Conservation (phyloP, 805 yeast species). For the Brettanomyces sp. region DNA sequence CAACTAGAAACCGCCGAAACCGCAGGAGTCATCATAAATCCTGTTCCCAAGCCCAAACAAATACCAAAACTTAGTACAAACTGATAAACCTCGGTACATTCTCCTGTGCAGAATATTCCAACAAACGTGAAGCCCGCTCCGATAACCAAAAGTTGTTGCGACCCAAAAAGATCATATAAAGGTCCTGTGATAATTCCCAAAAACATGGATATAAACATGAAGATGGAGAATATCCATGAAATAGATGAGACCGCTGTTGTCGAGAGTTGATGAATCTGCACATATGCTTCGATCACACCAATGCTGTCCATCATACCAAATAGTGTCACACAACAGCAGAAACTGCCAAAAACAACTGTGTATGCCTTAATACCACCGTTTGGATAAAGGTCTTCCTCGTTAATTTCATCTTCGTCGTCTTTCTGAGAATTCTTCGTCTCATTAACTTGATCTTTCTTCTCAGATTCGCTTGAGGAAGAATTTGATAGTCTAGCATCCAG, state of each 20-base stretch:
- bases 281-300: conserved; percentile 55
- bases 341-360: conserved; percentile 46
- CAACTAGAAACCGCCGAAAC: conserved; percentile 59
- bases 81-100: conserved; percentile 44
- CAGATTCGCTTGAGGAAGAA: too few species aligned
- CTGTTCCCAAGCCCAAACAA: conserved; percentile 50
- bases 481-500: too few species aligned
- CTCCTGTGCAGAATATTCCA: conserved; percentile 28
- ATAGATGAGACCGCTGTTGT: conserved; percentile 37
- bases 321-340: conserved; percentile 42
- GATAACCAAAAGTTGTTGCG: conserved; percentile 31
- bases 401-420: neutral
- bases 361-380: conserved; percentile 59
- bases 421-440: too few species aligned
- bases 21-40: conserved; percentile 51
- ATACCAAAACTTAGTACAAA: conserved; percentile 56
- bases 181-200: conserved; percentile 32
- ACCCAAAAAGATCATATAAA: conserved; percentile 55
- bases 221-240: conserved; percentile 62
- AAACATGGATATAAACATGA: conserved; percentile 39
- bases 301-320: conserved; percentile 52
- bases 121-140: conserved; percentile 34
- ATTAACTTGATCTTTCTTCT: too few species aligned
- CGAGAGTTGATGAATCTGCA: conserved; percentile 45
- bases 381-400: conserved; percentile 28